Base-by-base conservation (phyloP, 2,329 filamentous ascomycete species). In the Parastagonospora avenae region DNA sequence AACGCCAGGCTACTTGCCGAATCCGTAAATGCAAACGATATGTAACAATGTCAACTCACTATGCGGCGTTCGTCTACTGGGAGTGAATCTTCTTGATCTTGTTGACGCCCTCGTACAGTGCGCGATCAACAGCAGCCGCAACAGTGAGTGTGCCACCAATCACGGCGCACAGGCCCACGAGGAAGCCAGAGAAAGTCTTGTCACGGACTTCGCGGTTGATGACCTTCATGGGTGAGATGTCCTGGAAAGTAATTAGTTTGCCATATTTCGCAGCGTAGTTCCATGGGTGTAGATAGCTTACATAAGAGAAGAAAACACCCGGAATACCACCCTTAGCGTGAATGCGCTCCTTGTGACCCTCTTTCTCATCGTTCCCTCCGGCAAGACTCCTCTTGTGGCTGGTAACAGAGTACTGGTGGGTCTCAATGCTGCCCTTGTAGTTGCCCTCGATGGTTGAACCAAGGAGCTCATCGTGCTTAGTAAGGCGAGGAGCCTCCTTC, bases 201-300 rank as follows among this genome's bases (percentile, higher is more conserved):
- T 87, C 81, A 40, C 91, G 85, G 61, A 90, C 88, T 78, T 99
- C 95, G 48, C 92, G 89, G 80, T 99, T 99, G 77, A 99, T 89
- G 54, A 99, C 93, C 79, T 97, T 99, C 94, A 99, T 99, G 4
- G 94, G 94, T 2, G 93, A 97, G 74, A 99, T 99, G 67, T 99
- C 94, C 89, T 92, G 50, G 28, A 24, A 11, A 6, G n/a, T 16
- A n/a, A n/a, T 58, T 55, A 62, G 64, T 48, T 28, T 39, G 11
- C 40, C 10, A 16, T 9, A 29, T n/a, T 39, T 16, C 14, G 15
- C 29, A 8, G 39, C 1, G 6, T 39, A 14, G 12, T 36, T 12
- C 9, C 8, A 35, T 33, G 31, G 33, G 9, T 36, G 4, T n/a
- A 7, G 14, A 32, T 5, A 28, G 84, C 89, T 84, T 80, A 92